These are phyloP conservation scores for Yarrowia sp. DNA, from an alignment of 805 yeast species.

Conservation along the genomic window DNA sequence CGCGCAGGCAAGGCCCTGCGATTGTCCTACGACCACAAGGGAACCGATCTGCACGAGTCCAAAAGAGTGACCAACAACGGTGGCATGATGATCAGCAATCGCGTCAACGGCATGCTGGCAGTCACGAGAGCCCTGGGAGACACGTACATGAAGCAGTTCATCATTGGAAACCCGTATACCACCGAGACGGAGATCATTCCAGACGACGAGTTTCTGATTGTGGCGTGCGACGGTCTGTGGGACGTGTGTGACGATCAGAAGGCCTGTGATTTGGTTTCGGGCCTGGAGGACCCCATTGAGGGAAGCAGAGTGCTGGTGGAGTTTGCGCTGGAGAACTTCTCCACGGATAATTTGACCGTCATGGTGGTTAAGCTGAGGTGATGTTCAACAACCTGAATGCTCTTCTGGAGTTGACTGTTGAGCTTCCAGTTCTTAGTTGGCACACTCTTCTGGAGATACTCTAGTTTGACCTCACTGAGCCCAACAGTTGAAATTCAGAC, in stretches of 20 bases:
- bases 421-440: too few relatives aligned
- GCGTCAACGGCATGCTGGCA: slow-evolving; percentile 95
- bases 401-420: background rate
- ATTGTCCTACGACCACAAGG: slow-evolving; percentile 90
- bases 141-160: slow-evolving; percentile 83
- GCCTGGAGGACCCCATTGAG: slow-evolving; percentile 53
- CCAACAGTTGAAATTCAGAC: too few relatives aligned
- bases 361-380: slow-evolving; percentile 71
- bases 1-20: slow-evolving; percentile 74
- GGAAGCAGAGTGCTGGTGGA: slow-evolving; percentile 69
- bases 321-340: slow-evolving; percentile 70
- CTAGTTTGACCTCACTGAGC: too few relatives aligned
- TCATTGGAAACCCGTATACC: slow-evolving; percentile 88
- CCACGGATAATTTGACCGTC: slow-evolving; percentile 90
- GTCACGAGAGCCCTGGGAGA: slow-evolving; percentile 94
- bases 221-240: slow-evolving; percentile 98
- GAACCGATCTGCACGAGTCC: slow-evolving; percentile 74
- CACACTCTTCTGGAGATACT: too few relatives aligned
- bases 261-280: slow-evolving; percentile 71
- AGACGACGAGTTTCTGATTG: slow-evolving; percentile 72
- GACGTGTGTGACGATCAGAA: slow-evolving; percentile 84
- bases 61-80: slow-evolving; percentile 74
- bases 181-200: slow-evolving; percentile 72
- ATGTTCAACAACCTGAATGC: background rate
- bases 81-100: slow-evolving; percentile 81